Conservation (phyloP, 805 yeast species). For the Wickerhamiella australiensis region DNA sequence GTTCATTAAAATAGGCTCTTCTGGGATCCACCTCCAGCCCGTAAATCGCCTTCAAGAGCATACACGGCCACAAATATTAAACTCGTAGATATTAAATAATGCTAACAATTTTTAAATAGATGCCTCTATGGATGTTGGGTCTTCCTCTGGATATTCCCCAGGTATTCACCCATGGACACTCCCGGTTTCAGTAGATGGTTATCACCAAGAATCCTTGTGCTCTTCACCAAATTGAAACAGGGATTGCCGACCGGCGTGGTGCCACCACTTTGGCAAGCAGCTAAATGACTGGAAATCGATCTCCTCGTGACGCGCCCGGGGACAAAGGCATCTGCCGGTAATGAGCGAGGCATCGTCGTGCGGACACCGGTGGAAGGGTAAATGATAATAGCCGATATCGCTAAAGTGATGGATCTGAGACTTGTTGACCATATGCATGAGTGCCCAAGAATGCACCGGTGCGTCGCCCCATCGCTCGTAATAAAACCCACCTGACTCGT, state of each 20-base stretch:
- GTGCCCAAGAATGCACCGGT: constrained; percentile 72
- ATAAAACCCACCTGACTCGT: constrained; percentile 67
- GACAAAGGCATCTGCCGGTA: constrained; percentile 30
- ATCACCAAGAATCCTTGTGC: background rate
- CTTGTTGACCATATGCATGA: constrained; percentile 44
- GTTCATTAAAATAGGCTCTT: no score
- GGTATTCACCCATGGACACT: no score
- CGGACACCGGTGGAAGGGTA: constrained; percentile 43
- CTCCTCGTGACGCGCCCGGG: constrained; percentile 24
- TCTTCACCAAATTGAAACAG: constrained; percentile 22
- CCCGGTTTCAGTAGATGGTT: no score
- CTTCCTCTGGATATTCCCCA: no score
- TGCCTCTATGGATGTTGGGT: no score
- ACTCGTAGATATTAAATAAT: no score
- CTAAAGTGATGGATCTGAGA: constrained; percentile 62
- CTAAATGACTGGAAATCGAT: constrained; percentile 28
- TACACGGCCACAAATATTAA: no score
- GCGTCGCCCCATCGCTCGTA: constrained; percentile 97
- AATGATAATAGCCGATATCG: constrained; percentile 70
- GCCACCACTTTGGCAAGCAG: constrained; percentile 31
- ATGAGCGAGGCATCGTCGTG: constrained; percentile 27
- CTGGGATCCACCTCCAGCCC: no score
- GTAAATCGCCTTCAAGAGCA: no score
- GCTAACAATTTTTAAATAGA: no score
- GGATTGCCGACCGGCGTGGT: constrained; percentile 26